phyloP scores from a whole-genome alignment of 2,329 filamentous ascomycete genomes.

The Colletotrichum liriopes region DNA sequence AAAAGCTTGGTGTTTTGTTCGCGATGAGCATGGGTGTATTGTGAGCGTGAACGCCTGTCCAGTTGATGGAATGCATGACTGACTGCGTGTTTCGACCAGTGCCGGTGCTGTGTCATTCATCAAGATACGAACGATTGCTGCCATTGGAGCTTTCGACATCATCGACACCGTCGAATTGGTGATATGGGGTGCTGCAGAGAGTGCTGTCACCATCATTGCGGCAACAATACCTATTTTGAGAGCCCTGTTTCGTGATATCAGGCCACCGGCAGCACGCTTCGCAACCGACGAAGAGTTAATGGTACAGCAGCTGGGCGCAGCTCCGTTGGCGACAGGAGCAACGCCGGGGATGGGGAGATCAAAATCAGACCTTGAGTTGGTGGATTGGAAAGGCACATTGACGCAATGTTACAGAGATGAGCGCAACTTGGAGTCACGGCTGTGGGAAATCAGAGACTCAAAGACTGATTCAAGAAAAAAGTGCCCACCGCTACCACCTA shows the following conservation, averaged over 20 bases:
- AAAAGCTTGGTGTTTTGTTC: conserved; percentile 57
- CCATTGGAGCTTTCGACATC: conserved; percentile 45
- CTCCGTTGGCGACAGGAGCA: neutral
- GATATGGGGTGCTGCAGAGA: conserved; percentile 51
- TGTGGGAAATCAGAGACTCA: neutral
- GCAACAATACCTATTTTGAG: conserved; percentile 53
- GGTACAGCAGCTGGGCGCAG: conserved; percentile 12
- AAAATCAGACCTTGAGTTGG: conserved; percentile 21
- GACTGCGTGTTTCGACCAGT: conserved; percentile 40
- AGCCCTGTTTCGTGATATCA: conserved; percentile 45
- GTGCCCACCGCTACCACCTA: neutral
- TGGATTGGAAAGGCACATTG: conserved; percentile 4
- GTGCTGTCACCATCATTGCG: conserved; percentile 51
- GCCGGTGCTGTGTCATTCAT: conserved; percentile 52
- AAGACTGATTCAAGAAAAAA: neutral
- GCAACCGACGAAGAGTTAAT: conserved; percentile 34
- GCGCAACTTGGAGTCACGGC: neutral
- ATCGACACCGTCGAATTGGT: conserved; percentile 46
- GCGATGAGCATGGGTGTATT: conserved; percentile 62
- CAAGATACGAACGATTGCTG: conserved; percentile 49
- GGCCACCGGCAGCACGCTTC: conserved; percentile 25
- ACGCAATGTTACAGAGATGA: neutral
- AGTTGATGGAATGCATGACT: neutral
- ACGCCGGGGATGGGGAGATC: neutral
- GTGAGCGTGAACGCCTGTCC: conserved; percentile 46